These are phyloP conservation scores for Drosera spatulata DNA, from an alignment of 179 eudicot genomes.

Conservation along the genomic window DNA sequence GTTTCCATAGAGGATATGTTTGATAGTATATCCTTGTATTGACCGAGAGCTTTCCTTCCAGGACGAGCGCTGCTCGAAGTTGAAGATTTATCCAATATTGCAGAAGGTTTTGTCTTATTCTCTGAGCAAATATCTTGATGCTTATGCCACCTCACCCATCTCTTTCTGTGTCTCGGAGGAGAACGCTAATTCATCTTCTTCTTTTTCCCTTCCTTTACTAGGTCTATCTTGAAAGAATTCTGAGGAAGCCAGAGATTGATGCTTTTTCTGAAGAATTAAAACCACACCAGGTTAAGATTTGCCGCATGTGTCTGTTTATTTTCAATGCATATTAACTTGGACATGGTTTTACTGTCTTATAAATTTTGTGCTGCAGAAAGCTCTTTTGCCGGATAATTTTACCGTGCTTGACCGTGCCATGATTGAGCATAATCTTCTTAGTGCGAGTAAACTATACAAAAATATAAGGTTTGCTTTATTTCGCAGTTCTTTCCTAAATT, in stretches of 20 bases:
- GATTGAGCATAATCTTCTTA: constrained; percentile 97
- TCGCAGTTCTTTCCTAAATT: not conserved
- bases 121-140: not conserved
- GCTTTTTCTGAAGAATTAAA: constrained; percentile 94
- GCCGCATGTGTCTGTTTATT: not conserved
- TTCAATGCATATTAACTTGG: not conserved
- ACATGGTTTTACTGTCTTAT: not conserved
- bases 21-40: not conserved
- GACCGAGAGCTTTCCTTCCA: constrained; percentile 11
- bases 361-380: constrained; percentile 44
- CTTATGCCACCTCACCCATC: no score
- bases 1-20: constrained; percentile 1
- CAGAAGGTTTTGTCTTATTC: constrained; percentile 64
- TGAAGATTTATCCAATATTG: constrained; percentile 92
- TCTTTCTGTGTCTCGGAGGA: no score
- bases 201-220: constrained; percentile 7
- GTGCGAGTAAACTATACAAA: constrained; percentile 96
- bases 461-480: constrained; percentile 59
- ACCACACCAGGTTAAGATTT: constrained; percentile 64
- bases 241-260: constrained; percentile 97
- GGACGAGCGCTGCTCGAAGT: constrained; percentile 83
- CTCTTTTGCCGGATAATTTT: constrained; percentile 83
- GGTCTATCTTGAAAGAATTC: constrained; percentile 94
- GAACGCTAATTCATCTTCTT: no score
- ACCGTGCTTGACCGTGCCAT: constrained; percentile 98